A percentile compares a stretch with the other conserved stretches of the same genome.
Evolutionary conservation across 352 stramenopile genomes (phyloP).

Genomic region (Aphanomyces stellatus): DNA sequence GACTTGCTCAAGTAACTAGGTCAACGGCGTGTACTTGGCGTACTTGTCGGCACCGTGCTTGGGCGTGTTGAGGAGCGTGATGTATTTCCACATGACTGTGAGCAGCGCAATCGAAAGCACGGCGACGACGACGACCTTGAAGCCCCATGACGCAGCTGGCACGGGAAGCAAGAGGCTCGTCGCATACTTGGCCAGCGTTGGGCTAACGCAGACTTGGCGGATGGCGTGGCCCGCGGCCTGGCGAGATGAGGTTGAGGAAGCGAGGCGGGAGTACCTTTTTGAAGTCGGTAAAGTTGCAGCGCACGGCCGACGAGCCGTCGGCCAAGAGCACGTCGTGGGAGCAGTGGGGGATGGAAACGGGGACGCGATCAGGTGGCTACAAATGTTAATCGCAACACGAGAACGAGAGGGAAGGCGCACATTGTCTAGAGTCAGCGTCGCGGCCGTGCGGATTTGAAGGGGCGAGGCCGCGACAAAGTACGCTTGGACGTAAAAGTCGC

Average conservation of each 20-base stretch:
- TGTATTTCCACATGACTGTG: slow-evolving; percentile 1
- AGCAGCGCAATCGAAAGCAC: background rate
- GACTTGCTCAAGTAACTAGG: background rate
- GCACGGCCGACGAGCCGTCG: slow-evolving; percentile 34
- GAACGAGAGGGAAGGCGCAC: no score
- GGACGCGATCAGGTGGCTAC: slow-evolving; percentile 50
- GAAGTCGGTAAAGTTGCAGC: slow-evolving; percentile 55
- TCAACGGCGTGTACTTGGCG: background rate
- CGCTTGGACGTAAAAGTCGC: slow-evolving; percentile 51
- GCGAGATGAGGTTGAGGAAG: background rate
- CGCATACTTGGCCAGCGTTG: background rate
- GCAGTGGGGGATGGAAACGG: slow-evolving; percentile 58
- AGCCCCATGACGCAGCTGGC: background rate
- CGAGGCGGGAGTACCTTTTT: slow-evolving; percentile 31
- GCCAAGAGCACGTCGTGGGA: slow-evolving; percentile 46
- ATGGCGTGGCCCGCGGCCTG: slow-evolving; percentile 2
- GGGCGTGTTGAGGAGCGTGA: background rate
- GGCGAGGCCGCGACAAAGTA: slow-evolving; percentile 65
- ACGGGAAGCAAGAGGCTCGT: background rate
- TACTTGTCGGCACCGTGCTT: slow-evolving; percentile 5
- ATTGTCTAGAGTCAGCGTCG: slow-evolving; percentile 44
- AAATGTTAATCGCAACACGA: no score
- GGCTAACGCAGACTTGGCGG: slow-evolving; percentile 13
- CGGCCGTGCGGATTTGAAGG: slow-evolving; percentile 55
- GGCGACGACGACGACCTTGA: slow-evolving; percentile 2